Percentiles rank a stretch among this genome's conserved stretches.
Conservation (phyloP, 345 rosid genomes). For the Garcia nutans region DNA sequence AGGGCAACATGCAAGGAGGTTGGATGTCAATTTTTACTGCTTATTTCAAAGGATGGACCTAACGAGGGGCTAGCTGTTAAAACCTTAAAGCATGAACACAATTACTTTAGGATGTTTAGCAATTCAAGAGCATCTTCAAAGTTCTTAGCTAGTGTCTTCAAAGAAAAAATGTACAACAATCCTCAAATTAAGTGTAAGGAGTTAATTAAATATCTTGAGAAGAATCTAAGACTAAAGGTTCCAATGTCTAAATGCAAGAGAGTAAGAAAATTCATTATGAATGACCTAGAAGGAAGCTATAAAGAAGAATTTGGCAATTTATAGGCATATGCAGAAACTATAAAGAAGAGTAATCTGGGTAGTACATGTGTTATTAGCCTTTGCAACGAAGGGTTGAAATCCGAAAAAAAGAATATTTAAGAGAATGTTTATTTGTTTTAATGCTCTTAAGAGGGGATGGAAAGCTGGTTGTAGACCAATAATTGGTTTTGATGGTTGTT, state of each 20-base stretch:
- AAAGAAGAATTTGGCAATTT: not conserved
- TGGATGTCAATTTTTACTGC: too few relatives aligned
- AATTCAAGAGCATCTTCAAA: too few relatives aligned
- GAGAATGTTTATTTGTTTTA: constrained; percentile 2
- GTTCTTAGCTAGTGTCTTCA: too few relatives aligned
- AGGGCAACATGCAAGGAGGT: too few relatives aligned
- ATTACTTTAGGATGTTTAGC: too few relatives aligned
- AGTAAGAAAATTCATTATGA: too few relatives aligned
- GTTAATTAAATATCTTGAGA: too few relatives aligned
- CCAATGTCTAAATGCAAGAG: not conserved
- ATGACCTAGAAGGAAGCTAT: not conserved
- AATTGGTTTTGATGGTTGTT: constrained; percentile 11
- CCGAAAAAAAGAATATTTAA: not conserved
- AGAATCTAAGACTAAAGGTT: not conserved
- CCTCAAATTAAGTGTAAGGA: too few relatives aligned
- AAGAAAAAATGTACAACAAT: too few relatives aligned
- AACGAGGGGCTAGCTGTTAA: too few relatives aligned
- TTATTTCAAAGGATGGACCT: too few relatives aligned
- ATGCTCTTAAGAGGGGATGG: constrained; percentile 10
- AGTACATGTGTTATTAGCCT: not conserved
- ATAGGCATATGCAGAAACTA: not conserved
- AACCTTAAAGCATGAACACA: too few relatives aligned
- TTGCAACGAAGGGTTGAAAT: not conserved
- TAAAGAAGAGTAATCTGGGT: not conserved
- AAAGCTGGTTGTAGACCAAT: constrained; percentile 7